phyloP scores from a whole-genome alignment of 345 rosid species.

The Populus pruinosa region DNA sequence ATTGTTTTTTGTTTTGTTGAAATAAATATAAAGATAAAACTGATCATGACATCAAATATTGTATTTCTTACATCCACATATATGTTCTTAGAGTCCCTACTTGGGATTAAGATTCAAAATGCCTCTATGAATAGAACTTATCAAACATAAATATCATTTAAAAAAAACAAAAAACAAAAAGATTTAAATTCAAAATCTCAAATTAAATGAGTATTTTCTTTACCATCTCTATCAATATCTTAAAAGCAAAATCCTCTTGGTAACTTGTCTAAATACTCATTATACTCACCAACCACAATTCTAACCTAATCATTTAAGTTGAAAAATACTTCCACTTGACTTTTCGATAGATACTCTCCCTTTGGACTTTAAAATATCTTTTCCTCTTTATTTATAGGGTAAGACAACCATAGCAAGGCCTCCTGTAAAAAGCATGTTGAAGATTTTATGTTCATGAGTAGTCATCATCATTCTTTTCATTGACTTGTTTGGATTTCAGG shows the following conservation, averaged over 20 bases:
- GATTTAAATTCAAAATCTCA: too few relatives aligned
- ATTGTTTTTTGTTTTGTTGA: too few relatives aligned
- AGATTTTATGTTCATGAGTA: background rate
- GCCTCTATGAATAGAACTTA: background rate
- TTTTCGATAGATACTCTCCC: background rate
- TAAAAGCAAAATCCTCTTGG: background rate
- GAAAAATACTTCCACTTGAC: background rate
- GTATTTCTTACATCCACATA: too few relatives aligned
- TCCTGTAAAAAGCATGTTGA: background rate
- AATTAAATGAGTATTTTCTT: too few relatives aligned
- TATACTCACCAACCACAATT: conserved; percentile 4
- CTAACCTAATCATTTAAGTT: background rate
- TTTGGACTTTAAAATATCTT: background rate
- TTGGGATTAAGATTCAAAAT: background rate
- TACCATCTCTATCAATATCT: too few relatives aligned
- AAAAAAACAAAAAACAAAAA: background rate
- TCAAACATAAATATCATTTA: background rate
- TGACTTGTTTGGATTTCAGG: conserved; percentile 23
- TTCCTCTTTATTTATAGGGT: background rate
- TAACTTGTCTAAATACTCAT: background rate
- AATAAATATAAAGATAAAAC: too few relatives aligned
- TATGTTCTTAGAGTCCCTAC: too few relatives aligned
- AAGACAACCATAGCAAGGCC: background rate
- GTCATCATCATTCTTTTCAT: conserved; percentile 6
- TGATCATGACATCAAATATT: too few relatives aligned